Evolutionary conservation across 805 yeast genomes (phyloP).

Genomic region (Kluyveromyces nonfermentans): DNA sequence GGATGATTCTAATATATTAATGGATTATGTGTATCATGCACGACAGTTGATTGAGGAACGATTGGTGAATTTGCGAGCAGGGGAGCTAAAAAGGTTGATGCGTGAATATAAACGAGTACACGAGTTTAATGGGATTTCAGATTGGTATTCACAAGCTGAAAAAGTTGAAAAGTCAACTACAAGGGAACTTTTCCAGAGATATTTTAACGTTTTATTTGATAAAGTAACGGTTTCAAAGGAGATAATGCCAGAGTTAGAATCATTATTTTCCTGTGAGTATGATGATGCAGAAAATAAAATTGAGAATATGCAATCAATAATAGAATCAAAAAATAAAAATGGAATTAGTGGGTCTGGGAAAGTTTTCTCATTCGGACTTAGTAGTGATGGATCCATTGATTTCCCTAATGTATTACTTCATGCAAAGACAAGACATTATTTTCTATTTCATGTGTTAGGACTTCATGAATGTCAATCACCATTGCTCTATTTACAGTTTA

Average conservation of each 20-base stretch:
- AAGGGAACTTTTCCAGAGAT: slow-evolving; percentile 5
- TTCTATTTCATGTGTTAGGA: slow-evolving; percentile 13
- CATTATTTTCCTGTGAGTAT: slow-evolving; percentile 1
- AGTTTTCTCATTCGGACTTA: slow-evolving; percentile 16
- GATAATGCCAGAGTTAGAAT: slow-evolving; percentile 6
- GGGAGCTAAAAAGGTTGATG: neutral
- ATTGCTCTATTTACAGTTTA: slow-evolving; percentile 16
- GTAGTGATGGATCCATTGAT: slow-evolving; percentile 13
- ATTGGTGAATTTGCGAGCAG: slow-evolving; percentile 3
- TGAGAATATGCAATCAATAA: neutral
- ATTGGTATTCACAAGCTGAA: slow-evolving; percentile 5
- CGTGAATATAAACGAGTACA: slow-evolving; percentile 1
- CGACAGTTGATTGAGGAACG: slow-evolving; percentile 8
- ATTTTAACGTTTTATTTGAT: slow-evolving; percentile 6
- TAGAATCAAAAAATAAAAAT: slow-evolving; percentile 1
- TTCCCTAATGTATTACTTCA: slow-evolving; percentile 17
- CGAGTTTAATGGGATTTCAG: slow-evolving; percentile 7
- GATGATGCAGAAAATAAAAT: neutral
- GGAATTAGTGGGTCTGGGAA: slow-evolving; percentile 5
- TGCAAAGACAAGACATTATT: slow-evolving; percentile 18
- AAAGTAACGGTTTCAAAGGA: slow-evolving; percentile 8
- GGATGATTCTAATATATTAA: slow-evolving; percentile 8
- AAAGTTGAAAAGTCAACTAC: neutral
- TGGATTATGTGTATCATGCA: slow-evolving; percentile 11
- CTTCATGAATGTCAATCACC: slow-evolving; percentile 14